Evolutionary conservation across 2,329 filamentous ascomycete genomes (phyloP), one percentile per base, ranked within the genome.

Genomic region (Neofusicoccum cordaticola): DNA sequence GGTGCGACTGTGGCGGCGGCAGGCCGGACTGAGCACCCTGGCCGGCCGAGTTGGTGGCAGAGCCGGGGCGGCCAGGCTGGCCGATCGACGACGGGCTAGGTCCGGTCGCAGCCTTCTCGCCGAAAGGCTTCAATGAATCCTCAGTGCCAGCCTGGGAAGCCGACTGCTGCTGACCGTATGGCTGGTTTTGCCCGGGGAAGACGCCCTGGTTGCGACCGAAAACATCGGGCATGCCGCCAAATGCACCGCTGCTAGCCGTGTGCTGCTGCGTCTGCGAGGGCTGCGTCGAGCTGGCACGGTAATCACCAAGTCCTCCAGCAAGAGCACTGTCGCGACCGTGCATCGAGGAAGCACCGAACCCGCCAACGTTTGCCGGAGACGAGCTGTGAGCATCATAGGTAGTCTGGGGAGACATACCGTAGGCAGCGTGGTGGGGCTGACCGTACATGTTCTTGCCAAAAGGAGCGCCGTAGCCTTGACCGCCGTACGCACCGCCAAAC

Each of bases 331-430:
- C 82, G 37, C 82, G 78, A 62, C 79, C 81, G 62, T 81, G 80
- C 69, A 81, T 74, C 15, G 79, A 78, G 53, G 79, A 75, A 47
- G 78, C 77, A 37, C 79, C 80, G 67, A 85, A 86, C 17, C 81
- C 81, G 53, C 81, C 82, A 22, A 82, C 82, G 67, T 86, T 88
- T 39, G 85, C 87, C 11, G 88, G 87, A 22, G 87, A 88, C 15
- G 87, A 85, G 1, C 85, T 84, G 72, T 90, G 85, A 68, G 83
- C 80, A 50, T 90, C 88, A 69, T 86, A 88, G 8, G 85, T 85
- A 44, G 80, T 79, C 66, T 83, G 82, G 19, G 81, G 79, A 66
- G 80, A 81, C 78, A 84, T 83, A 66, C 79, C 80, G 73, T 88
- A 90, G 64, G 79, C 82, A 15, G 37, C 53, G 69, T 87, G 85